Base-by-base conservation (phyloP, 2,329 filamentous ascomycete species). In the Fusarium tjaetaba region DNA sequence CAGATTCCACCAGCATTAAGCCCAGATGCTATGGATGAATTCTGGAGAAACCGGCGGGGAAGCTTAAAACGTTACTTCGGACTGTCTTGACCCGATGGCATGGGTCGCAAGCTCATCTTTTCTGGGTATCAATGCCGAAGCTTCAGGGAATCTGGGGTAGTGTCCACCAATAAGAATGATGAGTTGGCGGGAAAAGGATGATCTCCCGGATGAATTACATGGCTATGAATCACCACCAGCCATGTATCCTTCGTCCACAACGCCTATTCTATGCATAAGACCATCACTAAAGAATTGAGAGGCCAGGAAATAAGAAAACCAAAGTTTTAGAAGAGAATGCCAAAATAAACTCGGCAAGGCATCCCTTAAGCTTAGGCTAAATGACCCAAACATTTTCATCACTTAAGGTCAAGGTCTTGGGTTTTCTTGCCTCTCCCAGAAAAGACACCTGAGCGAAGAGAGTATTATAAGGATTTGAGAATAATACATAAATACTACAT, bases 11-110 rank as follows among this genome's bases (percentile, higher is more conserved):
- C 10, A 63, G 39, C 34, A 32, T 63, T 9, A 20, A 18, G 7
- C 24, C 51, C 13, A 30, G 46, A 15, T 70, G 38, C 34, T 30
- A 16, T 41, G 41, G 58, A 34, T 52, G 39, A 70, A 64, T 58
- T 34, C 32, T 48, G 32, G 26, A 55, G 55, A 28, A 22, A 26
- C n/a, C n/a, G 55, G 65, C 68, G 65, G 59, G 59, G 67, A 46
- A 45, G 41, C 55, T 45, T 46, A 32, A 49, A 53, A 42, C 32
- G 20, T 51, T 39, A 28, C 24, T 38, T 51, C 42, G 56, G 56
- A 58, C 24, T 11, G 20, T 51, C 3, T 26, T 28, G 32, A 36
- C 42, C 42, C 56, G 56, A 24, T 30, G 10, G 24, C 20, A 58
- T 38, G 42, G 42, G 41, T 15, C 20, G 20, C 32, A n/a, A 58